phyloP scores from a whole-genome alignment of 805 yeast species.

The Candida dendrica region DNA sequence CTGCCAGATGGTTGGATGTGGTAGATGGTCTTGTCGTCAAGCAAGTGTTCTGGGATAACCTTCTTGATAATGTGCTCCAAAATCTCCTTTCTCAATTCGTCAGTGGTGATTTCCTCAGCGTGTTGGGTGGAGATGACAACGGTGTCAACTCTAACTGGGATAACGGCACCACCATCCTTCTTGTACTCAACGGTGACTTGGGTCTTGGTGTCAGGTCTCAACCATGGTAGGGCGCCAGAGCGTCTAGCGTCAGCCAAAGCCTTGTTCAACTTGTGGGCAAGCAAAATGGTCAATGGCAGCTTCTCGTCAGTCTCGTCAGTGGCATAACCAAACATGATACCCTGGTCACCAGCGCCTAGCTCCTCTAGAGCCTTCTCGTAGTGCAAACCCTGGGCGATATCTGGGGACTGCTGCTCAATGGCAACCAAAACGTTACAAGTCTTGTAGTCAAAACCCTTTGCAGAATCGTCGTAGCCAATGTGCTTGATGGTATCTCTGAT shows the following conservation, averaged over 20 bases:
- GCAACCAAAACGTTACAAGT: constrained; percentile 98
- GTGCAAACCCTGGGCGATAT: constrained; percentile 98
- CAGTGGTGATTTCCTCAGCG: constrained; percentile 92
- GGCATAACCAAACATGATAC: constrained; percentile 99
- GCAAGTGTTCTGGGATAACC: constrained; percentile 84
- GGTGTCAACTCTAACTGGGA: constrained; percentile 95
- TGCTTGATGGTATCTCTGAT: constrained; percentile 97
- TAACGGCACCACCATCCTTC: constrained; percentile 90
- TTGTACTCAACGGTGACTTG: constrained; percentile 97
- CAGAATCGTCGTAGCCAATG: constrained; percentile 95
- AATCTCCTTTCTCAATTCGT: constrained; percentile 77
- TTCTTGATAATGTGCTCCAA: constrained; percentile 77
- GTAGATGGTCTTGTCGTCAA: constrained; percentile 92
- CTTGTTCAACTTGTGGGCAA: constrained; percentile 93
- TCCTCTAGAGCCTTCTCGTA: constrained; percentile 93
- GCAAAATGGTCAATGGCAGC: constrained; percentile 87
- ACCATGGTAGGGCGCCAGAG: constrained; percentile 89
- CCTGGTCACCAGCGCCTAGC: constrained; percentile 99
- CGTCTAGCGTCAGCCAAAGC: constrained; percentile 97
- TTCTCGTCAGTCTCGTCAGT: constrained; percentile 98
- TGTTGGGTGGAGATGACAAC: constrained; percentile 97
- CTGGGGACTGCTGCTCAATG: constrained; percentile 98
- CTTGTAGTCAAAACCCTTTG: constrained; percentile 97
- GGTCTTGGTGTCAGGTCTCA: constrained; percentile 99
- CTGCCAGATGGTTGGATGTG: constrained; percentile 99